Conservation (phyloP, 169 alveolate species). For the Plasmodium knowlesi region DNA sequence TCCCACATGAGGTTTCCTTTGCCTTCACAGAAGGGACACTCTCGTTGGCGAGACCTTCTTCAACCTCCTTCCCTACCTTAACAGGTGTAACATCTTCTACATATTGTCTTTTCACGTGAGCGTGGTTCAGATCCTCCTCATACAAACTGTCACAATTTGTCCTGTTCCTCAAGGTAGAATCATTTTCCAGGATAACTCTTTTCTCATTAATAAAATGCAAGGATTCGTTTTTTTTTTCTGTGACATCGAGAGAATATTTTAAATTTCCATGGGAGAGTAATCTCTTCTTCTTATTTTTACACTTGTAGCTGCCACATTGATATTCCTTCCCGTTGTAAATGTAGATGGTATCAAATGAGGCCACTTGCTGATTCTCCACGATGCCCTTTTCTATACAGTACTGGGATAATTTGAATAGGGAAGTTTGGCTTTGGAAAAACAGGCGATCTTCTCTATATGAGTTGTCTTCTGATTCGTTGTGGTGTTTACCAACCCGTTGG, state of each 20-base stretch:
- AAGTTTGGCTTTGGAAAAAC: conserved; percentile 41
- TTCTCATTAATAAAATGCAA: conserved; percentile 11
- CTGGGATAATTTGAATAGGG: conserved; percentile 64
- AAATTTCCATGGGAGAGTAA: not conserved
- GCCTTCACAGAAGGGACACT: not conserved
- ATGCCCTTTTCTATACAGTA: conserved; percentile 63
- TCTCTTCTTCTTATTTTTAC: not conserved
- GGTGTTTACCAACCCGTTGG: not conserved
- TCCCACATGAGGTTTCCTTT: not conserved
- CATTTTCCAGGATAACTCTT: conserved; percentile 14
- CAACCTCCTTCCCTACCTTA: not conserved
- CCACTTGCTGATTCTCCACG: conserved; percentile 10
- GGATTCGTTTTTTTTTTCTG: conserved; percentile 7
- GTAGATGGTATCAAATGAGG: conserved; percentile 51
- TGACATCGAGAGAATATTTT: not conserved
- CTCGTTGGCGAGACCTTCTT: not conserved
- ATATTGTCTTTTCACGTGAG: not conserved
- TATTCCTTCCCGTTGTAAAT: conserved; percentile 38
- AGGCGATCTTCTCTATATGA: conserved; percentile 19
- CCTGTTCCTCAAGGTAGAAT: not conserved
- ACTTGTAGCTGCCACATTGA: not conserved
- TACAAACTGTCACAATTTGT: not conserved
- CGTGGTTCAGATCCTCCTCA: not conserved
- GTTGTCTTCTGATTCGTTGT: not conserved
- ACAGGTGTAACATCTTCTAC: not conserved